phyloP scores from a whole-genome alignment of 1,139 yeast genomes.

The Hanseniaspora uvarum region DNA sequence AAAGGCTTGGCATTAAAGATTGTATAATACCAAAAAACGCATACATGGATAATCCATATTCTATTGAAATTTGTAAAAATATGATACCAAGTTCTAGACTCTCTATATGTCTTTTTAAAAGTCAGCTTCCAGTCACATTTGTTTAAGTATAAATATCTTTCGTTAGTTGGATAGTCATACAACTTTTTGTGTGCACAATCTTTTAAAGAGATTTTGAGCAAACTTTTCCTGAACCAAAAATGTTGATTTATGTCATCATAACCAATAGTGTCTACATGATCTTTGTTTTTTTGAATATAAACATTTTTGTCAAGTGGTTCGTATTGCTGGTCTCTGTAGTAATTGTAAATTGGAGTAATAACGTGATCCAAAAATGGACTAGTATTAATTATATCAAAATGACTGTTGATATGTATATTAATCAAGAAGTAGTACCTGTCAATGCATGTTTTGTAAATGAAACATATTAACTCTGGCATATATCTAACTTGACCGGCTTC shows the following conservation, averaged over 20 bases:
- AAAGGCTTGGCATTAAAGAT: conserved; percentile 87
- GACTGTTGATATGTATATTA: conserved; percentile 80
- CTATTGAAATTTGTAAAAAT: conserved; percentile 90
- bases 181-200: conserved; percentile 79
- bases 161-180: conserved; percentile 70
- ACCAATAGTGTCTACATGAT: conserved; percentile 88
- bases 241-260: conserved; percentile 97
- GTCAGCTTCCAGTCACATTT: conserved; percentile 88
- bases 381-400: conserved; percentile 87
- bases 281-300: conserved; percentile 85
- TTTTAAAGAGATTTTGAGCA: conserved; percentile 77
- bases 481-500: conserved; percentile 97
- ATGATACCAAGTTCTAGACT: conserved; percentile 97
- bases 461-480: conserved; percentile 85
- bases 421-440: conserved; percentile 81
- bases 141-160: conserved; percentile 80
- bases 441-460: conserved; percentile 82
- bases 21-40: conserved; percentile 86
- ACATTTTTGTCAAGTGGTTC: conserved; percentile 90
- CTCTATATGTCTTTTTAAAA: conserved; percentile 92
- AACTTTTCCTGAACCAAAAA: conserved; percentile 99
- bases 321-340: conserved; percentile 87
- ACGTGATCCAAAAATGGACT: conserved; percentile 73
- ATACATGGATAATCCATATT: conserved; percentile 89
- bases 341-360: conserved; percentile 83